Percentiles rank a stretch among this genome's conserved stretches.
These are phyloP conservation scores for Cicer pinnatifidum DNA, from an alignment of 306 rosid genomes.

Conservation along the genomic window DNA sequence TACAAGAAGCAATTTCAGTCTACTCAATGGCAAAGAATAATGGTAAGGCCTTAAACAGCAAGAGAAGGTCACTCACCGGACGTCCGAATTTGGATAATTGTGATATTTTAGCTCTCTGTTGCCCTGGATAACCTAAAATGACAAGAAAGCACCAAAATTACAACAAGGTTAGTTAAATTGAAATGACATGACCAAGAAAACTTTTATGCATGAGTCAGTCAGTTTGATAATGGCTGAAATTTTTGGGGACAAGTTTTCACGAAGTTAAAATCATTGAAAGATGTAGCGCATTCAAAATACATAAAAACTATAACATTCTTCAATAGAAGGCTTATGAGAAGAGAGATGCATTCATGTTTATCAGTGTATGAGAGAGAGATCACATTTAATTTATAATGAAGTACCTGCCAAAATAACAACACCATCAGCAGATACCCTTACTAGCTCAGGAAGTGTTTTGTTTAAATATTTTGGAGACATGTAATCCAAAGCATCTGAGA, in stretches of 20 bases:
- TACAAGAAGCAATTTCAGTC: too few species aligned
- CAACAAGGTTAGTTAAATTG: background rate
- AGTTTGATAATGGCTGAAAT: constrained; percentile 1
- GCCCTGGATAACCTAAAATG: constrained; percentile 76
- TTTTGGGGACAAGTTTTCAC: background rate
- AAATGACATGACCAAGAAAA: constrained; percentile 33
- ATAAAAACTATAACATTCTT: background rate
- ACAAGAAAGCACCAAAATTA: constrained; percentile 28
- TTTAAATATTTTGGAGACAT: constrained; percentile 86
- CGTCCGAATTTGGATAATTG: constrained; percentile 89
- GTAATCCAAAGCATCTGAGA: constrained; percentile 89
- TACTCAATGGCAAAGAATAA: too few species aligned
- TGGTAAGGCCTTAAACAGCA: background rate
- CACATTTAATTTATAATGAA: constrained; percentile 14
- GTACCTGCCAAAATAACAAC: constrained; percentile 78
- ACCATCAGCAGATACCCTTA: constrained; percentile 77
- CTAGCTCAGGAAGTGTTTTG: constrained; percentile 86
- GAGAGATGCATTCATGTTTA: background rate
- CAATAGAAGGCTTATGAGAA: constrained; percentile 4
- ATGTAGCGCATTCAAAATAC: background rate
- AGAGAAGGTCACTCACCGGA: constrained; percentile 66
- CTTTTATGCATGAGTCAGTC: background rate
- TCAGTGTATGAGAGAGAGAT: constrained; percentile 19
- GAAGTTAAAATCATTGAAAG: constrained; percentile 20
- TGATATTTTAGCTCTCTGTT: constrained; percentile 72